Base-by-base conservation (phyloP, 2,329 filamentous ascomycete species). In the Calonectria leucothoes region DNA sequence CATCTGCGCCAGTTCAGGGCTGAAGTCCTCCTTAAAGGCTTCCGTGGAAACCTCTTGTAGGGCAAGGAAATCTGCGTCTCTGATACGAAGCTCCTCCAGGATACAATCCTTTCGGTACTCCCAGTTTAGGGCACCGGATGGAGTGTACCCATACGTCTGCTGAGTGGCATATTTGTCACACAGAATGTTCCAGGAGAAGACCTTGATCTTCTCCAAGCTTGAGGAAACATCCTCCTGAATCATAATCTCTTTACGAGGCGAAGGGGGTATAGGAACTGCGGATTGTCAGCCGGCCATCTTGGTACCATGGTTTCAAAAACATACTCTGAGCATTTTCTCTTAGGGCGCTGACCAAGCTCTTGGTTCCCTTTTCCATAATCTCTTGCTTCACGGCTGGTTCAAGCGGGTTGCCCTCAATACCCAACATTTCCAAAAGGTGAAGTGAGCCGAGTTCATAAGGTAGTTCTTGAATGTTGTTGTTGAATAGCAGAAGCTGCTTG, bases 121-220 rank as follows among this genome's bases (percentile, higher is more conserved):
- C 97, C 97, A 99, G 33, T 91, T 88, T 29, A 99, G 88, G 11
- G 95, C 95, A 69, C 90, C 91, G 20, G 93, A 93, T 3, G 97
- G 94, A 0, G 95, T 96, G 83, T 98, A 98, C 52, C 96, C 96
- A 82, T 98, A 98, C 75, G 94, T 92, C 69, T 92, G 89, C 69
- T 92, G 89, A 0, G 96, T 98, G 6, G 96, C 96, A 80, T 97
- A 98, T 81, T 95, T 95, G 84, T 98, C 95, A 85, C 96, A 98
- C 14, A 99, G 90, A 59, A 96, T 98, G 83, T 99, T 99, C 92
- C 97, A 98, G 27, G 95, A 97, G 74, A 98, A 89, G 11, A 98
- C 93, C 71, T 94, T 95, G 82, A 98, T 92, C 67, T 92, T 93
- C 81, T 98, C 91, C 75, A 91, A 84, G 68, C 82, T 87, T 1